Base-by-base conservation (phyloP, 2,329 filamentous ascomycete genomes). In the Botrytis deweyae region DNA sequence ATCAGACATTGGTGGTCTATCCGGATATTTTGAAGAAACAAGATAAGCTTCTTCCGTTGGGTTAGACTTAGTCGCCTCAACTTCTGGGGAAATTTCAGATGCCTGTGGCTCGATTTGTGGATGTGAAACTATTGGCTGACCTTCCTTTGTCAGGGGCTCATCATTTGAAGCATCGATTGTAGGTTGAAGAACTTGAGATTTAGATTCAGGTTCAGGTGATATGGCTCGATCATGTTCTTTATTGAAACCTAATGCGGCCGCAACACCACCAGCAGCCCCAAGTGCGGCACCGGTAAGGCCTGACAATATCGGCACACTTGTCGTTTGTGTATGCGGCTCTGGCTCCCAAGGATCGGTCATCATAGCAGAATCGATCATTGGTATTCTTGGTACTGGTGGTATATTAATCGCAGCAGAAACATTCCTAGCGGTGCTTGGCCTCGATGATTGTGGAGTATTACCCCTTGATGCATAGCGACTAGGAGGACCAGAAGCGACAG, bases 331-430 rank as follows among this genome's bases (percentile, higher is more conserved):
- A 46, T 7, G 74, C 52, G 42, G 75, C 36, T 77, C 76, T 36
- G 86, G 81, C 58, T 83, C 84, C 73, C 89, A 83, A 1, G 87
- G 85, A 10, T 91, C 89, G 0, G 89, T 91, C 87, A 91, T 90
- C 78, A 86, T 87, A 40, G 86, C 84, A 52, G 84, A 87, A 76
- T 91, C 88, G 16, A 90, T 85, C 88, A 90, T 91, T 33, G 76
- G 77, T 14, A 84, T 80, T 79, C 82, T 86, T 22, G 87, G 85
- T 76, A 89, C 74, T 42, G 83, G 82, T 3, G 89, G 89, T 9
- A 85, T 81, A 0, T 86, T 85, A 33, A 84, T 82, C 22, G 87
- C 85, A n/a, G 86, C 74, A 16, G 76, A 75, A 20, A 77, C 75
- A n/a, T 80, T 75, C 49, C 83, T 84, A 25, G 77, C 74, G 25